A percentile compares a stretch with the other conserved stretches of the same genome.
Conservation (phyloP, 306 rosid species). For the Heteromeles arbutifolia region DNA sequence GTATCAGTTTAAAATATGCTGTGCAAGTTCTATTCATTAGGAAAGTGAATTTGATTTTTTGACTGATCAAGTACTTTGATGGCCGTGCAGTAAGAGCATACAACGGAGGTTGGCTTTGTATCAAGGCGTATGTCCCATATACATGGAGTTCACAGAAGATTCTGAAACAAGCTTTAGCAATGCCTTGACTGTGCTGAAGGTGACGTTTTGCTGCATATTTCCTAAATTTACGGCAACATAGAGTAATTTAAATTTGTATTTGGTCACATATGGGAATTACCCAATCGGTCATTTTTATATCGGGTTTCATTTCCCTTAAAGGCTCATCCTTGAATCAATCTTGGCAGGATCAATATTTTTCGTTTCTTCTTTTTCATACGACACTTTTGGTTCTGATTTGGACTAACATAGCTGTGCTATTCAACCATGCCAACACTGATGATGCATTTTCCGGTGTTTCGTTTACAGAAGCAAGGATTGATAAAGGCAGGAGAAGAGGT, state of each 20-base stretch:
- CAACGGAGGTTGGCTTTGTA: slow-evolving; percentile 80
- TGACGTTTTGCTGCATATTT: slow-evolving; percentile 15
- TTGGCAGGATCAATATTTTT: background rate
- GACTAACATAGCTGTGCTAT: background rate
- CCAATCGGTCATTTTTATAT: background rate
- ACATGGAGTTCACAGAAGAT: slow-evolving; percentile 79
- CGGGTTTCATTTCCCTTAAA: background rate
- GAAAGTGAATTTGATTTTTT: background rate
- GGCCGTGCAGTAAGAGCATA: slow-evolving; percentile 65
- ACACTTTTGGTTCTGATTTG: background rate
- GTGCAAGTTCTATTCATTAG: background rate
- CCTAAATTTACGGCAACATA: too few species aligned
- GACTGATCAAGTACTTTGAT: slow-evolving; percentile 19
- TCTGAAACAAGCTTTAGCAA: slow-evolving; percentile 61
- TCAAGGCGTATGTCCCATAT: slow-evolving; percentile 88
- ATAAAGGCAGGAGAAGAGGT: slow-evolving; percentile 95
- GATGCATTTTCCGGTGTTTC: background rate
- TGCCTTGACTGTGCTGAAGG: slow-evolving; percentile 66
- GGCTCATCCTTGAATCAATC: background rate
- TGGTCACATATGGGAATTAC: background rate
- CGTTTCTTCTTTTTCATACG: background rate
- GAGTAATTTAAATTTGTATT: background rate
- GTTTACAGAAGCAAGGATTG: slow-evolving; percentile 81
- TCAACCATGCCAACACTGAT: background rate
- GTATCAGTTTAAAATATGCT: background rate